Conservation (phyloP, 345 rosid species). For the Eutrema japonicum region DNA sequence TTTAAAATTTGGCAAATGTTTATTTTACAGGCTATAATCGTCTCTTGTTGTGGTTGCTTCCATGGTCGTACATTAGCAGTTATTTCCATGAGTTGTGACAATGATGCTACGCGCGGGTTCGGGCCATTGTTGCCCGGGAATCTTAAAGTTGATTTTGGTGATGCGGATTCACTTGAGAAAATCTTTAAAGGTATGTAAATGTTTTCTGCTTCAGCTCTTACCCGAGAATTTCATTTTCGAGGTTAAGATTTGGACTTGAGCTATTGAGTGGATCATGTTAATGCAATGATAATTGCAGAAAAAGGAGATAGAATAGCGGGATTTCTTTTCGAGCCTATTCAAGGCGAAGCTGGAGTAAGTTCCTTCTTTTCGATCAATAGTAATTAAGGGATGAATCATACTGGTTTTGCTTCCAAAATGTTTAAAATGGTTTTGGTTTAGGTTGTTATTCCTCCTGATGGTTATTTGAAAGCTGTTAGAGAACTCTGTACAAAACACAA, state of each 20-base stretch:
- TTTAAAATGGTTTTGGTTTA: constrained; percentile 29
- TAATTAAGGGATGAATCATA: background rate
- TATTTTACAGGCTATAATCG: constrained; percentile 71
- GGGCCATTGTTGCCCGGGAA: constrained; percentile 93
- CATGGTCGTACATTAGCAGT: constrained; percentile 95
- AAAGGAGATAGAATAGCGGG: constrained; percentile 79
- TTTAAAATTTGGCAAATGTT: background rate
- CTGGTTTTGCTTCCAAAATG: constrained; percentile 6
- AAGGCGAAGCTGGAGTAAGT: constrained; percentile 99
- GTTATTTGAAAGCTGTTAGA: constrained; percentile 80
- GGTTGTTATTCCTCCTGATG: constrained; percentile 88
- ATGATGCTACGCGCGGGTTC: constrained; percentile 91
- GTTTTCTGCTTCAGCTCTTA: background rate
- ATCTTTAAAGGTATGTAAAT: constrained; percentile 64
- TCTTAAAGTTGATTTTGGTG: constrained; percentile 96
- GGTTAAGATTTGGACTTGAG: constrained; percentile 12
- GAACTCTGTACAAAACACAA: constrained; percentile 82
- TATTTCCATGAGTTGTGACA: constrained; percentile 99
- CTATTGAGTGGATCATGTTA: constrained; percentile 14
- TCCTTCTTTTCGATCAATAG: no score
- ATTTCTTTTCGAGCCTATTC: constrained; percentile 96
- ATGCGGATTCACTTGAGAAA: constrained; percentile 66
- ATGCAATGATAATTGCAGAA: constrained; percentile 53
- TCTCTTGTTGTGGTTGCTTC: constrained; percentile 98
- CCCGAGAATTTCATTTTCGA: background rate